A percentile compares a stretch with the other conserved stretches of the same genome.
Evolutionary conservation across 495 filamentous ascomycete species (phyloP).

Genomic region (Trichocladium antarcticum): DNA sequence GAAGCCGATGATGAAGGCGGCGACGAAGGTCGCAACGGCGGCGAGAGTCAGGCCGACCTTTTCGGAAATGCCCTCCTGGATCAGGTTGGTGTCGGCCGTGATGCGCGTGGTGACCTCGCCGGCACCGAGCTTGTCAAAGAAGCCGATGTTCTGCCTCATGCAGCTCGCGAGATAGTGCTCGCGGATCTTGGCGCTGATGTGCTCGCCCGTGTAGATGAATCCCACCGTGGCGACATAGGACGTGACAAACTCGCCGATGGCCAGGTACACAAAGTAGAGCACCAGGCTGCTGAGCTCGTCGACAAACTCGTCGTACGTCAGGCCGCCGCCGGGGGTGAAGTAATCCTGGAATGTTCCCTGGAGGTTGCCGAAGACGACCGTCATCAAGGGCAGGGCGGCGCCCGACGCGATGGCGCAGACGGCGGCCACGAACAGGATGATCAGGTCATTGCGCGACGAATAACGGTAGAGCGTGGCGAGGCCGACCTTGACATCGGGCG

Average conservation of each 20-base stretch:
- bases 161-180: conserved; percentile 74
- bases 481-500: conserved; percentile 52
- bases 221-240: conserved; percentile 75
- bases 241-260: conserved; percentile 70
- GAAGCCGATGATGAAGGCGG: conserved; percentile 83
- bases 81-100: conserved; percentile 77
- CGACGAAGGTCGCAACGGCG: conserved; percentile 66
- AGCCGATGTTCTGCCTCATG: conserved; percentile 81
- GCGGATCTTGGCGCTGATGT: conserved; percentile 73
- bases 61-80: conserved; percentile 82
- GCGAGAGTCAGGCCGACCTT: conserved; percentile 69
- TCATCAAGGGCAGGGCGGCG: conserved; percentile 78
- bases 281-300: conserved; percentile 51
- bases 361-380: conserved; percentile 70
- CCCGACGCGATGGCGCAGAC: conserved; percentile 67
- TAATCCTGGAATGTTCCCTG: conserved; percentile 61
- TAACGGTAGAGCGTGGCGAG: conserved; percentile 67
- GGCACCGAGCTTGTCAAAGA: conserved; percentile 83
- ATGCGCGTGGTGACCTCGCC: conserved; percentile 91
- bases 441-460: conserved; percentile 58
- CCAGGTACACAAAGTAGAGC: conserved; percentile 85
- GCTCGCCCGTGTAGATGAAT: conserved; percentile 91
- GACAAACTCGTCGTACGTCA: conserved; percentile 46
- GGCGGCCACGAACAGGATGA: conserved; percentile 56
- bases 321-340: conserved; percentile 28